Base-by-base conservation (phyloP, 2,329 filamentous ascomycete genomes). In the Malbranchea zuffiana region DNA sequence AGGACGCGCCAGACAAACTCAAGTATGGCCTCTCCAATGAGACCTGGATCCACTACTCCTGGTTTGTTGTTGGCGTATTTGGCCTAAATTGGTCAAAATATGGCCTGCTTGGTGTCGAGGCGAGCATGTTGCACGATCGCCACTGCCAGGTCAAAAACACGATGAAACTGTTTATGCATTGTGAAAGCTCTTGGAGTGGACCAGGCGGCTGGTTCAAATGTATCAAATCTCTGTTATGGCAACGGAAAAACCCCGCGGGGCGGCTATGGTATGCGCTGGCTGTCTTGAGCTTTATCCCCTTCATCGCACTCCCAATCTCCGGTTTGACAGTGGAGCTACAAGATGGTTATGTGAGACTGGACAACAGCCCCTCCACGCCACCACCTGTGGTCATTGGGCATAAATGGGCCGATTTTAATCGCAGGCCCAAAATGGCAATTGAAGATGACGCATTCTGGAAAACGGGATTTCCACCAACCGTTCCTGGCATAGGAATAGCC, bases 51-150 rank as follows among this genome's bases (percentile, higher is more conserved):
- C 32, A 28, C 16, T 45, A 45, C 26, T 41, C 41, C n/a, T 45
- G 43, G 43, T 45, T 44, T 32, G 18, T 45, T n/a, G 30, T 44
- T 12, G 41, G 43, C 29, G 43, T 45, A 4, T 45, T 45, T 28
- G 42, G 41, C 18, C 32, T 45, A 6, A 37, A 37, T 8, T 10
- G 33, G 5, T 41, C 43, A n/a, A 41, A 28, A 13, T 39, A 45
- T 26, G 41, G 26, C 6, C 38, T 45, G 6, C 23, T 23, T 4
- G 43, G 43, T 7, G 39, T 44, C 10, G 43, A 45, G 27, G 41
- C 41, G 3, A 39, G 35, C 13, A 45, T 45, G 41, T 32, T 45
- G 2, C 43, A 45, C 8, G 32, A 39, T 10, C 21, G 16, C 3
- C 39, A 30, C 20, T 45, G 41, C 37, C 12, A 33, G 5, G 35